Evolutionary conservation across 164 flowering plant species (phyloP).

Genomic region (Santalum album): DNA sequence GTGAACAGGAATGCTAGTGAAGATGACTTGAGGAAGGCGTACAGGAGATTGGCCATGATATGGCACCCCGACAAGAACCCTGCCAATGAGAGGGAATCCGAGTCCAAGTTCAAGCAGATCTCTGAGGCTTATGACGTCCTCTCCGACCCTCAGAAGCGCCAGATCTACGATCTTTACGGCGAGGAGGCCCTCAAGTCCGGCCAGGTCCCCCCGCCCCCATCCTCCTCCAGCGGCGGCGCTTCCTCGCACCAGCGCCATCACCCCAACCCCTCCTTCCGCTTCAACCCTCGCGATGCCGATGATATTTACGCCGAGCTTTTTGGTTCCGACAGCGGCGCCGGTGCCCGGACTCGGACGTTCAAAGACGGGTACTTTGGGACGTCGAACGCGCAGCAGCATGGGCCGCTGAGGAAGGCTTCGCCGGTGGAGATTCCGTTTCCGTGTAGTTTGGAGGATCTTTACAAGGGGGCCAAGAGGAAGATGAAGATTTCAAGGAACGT

Average conservation of each 20-base stretch:
- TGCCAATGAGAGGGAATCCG: slow-evolving; percentile 40
- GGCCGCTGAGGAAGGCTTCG: slow-evolving; percentile 22
- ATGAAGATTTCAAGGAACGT: slow-evolving; percentile 56
- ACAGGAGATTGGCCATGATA: slow-evolving; percentile 66
- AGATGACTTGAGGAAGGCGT: slow-evolving; percentile 58
- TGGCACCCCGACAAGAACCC: slow-evolving; percentile 89
- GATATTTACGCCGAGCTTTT: slow-evolving; percentile 70
- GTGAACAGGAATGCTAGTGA: slow-evolving; percentile 66
- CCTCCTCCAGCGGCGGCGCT: slow-evolving; percentile 6
- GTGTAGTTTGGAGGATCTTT: slow-evolving; percentile 60
- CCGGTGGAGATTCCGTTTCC: slow-evolving; percentile 41
- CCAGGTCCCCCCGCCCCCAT: slow-evolving; percentile 33
- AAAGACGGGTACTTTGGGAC: slow-evolving; percentile 32
- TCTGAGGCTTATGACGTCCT: slow-evolving; percentile 81
- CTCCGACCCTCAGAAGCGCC: slow-evolving; percentile 71
- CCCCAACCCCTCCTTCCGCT: slow-evolving; percentile 32
- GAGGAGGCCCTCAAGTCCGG: slow-evolving; percentile 74
- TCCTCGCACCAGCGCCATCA: slow-evolving; percentile 11
- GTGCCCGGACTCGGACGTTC: slow-evolving; percentile 8
- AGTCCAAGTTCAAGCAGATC: slow-evolving; percentile 70
- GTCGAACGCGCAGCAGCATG: slow-evolving; percentile 9
- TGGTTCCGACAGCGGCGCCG: slow-evolving; percentile 20
- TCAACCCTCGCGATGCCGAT: slow-evolving; percentile 59
- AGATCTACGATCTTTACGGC: slow-evolving; percentile 78
- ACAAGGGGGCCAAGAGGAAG: slow-evolving; percentile 54